Percentiles rank a stretch among this genome's conserved stretches.
These are phyloP conservation scores for Ophiostoma pallidulum DNA, from an alignment of 2,329 filamentous ascomycete genomes.

Conservation along the genomic window DNA sequence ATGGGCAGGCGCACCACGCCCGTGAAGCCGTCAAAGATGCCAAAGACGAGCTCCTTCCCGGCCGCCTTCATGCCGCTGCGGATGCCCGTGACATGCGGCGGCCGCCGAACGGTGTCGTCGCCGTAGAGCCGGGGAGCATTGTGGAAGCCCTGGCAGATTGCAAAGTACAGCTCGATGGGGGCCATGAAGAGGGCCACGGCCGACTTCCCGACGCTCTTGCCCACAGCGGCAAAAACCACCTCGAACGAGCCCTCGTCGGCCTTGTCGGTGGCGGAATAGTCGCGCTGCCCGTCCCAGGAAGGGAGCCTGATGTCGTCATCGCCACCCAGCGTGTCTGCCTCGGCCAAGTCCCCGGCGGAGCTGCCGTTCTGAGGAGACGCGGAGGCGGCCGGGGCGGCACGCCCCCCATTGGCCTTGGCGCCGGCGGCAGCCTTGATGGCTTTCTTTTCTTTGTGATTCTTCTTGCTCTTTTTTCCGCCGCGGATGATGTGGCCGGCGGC, in stretches of 20 bases:
- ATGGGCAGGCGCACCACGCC: constrained; percentile 52
- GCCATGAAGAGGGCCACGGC: constrained; percentile 43
- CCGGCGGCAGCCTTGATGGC: constrained; percentile 38
- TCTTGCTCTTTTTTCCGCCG: constrained; percentile 34
- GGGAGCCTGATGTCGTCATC: constrained; percentile 14
- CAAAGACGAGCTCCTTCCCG: constrained; percentile 51
- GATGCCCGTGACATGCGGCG: constrained; percentile 54
- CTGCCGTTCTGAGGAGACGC: neutral
- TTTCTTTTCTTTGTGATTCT: constrained; percentile 37
- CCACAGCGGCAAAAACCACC: constrained; percentile 41
- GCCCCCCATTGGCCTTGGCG: neutral
- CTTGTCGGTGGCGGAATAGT: constrained; percentile 17
- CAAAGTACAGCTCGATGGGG: constrained; percentile 52
- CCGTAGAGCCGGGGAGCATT: constrained; percentile 62
- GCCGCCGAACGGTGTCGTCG: constrained; percentile 57
- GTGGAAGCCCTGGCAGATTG: constrained; percentile 59
- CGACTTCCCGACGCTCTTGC: constrained; percentile 41
- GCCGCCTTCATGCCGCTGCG: constrained; percentile 54
- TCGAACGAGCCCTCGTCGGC: constrained; percentile 24
- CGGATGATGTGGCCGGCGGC: constrained; percentile 35
- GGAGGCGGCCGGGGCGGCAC: no score
- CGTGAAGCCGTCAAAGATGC: constrained; percentile 55
- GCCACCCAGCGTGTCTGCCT: constrained; percentile 13
- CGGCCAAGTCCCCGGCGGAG: neutral
- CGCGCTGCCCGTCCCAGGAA: neutral